phyloP scores from a whole-genome alignment of 169 alveolate species.

The Plasmodium vinckei region DNA sequence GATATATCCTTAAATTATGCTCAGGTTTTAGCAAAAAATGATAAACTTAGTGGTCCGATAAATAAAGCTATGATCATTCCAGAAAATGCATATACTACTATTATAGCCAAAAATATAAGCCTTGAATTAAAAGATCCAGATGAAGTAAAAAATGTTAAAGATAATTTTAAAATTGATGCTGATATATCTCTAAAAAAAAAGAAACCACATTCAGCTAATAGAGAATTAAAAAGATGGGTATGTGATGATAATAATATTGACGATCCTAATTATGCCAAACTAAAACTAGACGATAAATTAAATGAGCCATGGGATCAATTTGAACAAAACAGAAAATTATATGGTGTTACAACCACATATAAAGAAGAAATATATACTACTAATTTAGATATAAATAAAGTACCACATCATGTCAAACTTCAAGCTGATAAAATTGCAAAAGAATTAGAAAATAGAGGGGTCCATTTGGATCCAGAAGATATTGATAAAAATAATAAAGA shows the following conservation, averaged over 20 bases:
- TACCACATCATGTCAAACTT: slow-evolving; percentile 81
- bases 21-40: slow-evolving; percentile 36
- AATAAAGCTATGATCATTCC: slow-evolving; percentile 69
- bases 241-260: slow-evolving; percentile 19
- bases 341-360: slow-evolving; percentile 75
- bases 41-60: slow-evolving; percentile 59
- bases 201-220: slow-evolving; percentile 39
- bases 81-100: slow-evolving; percentile 36
- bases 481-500: slow-evolving; percentile 78
- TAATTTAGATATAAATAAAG: slow-evolving; percentile 78
- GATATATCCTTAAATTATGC: slow-evolving; percentile 69
- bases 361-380: slow-evolving; percentile 86
- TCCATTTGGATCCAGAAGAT: slow-evolving; percentile 79
- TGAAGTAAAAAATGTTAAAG: slow-evolving; percentile 24
- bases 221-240: slow-evolving; percentile 76
- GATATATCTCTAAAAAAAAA: slow-evolving; percentile 58
- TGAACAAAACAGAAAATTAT: slow-evolving; percentile 69
- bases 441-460: slow-evolving; percentile 78
- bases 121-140: slow-evolving; percentile 70
- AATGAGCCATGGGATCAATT: slow-evolving; percentile 76
- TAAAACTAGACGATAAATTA: slow-evolving; percentile 42
- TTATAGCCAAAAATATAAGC: slow-evolving; percentile 55
- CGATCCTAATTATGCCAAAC: slow-evolving; percentile 22
- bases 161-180: slow-evolving; percentile 51
- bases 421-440: slow-evolving; percentile 81